Evolutionary conservation across 2,329 filamentous ascomycete genomes (phyloP).

Genomic region (Harringtonia aguacate): DNA sequence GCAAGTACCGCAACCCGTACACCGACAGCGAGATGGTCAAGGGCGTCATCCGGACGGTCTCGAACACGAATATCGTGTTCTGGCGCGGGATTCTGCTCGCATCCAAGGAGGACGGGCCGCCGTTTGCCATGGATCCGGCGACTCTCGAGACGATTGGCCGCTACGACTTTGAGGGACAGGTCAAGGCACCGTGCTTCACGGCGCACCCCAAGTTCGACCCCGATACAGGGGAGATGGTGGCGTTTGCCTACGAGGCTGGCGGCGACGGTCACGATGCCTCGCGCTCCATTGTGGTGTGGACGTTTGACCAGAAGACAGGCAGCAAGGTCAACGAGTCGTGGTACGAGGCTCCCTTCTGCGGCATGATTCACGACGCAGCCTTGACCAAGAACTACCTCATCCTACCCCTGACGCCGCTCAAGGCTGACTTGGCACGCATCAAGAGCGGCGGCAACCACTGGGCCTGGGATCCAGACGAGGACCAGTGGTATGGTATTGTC

Average conservation of each 20-base stretch:
- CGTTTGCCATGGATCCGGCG: conserved; percentile 37
- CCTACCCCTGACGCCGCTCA: conserved; percentile 35
- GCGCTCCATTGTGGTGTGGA: conserved; percentile 34
- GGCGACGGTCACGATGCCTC: conserved; percentile 30
- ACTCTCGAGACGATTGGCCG: conserved; percentile 38
- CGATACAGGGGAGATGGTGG: conserved; percentile 38
- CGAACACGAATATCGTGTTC: conserved; percentile 50
- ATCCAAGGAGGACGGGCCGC: conserved; percentile 42
- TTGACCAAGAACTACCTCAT: conserved; percentile 36
- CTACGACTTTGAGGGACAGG: conserved; percentile 41
- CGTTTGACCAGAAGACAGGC: conserved; percentile 28
- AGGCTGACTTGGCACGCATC: conserved; percentile 31
- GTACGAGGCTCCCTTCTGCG: conserved; percentile 38
- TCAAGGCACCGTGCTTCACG: conserved; percentile 34
- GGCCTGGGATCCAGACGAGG: conserved; percentile 41
- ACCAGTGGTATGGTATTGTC: conserved; percentile 44
- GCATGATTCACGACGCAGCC: conserved; percentile 42
- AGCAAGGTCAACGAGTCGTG: conserved; percentile 33
- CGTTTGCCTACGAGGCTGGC: conserved; percentile 38
- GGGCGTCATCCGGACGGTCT: conserved; percentile 43
- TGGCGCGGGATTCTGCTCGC: conserved; percentile 45
- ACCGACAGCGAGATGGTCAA: conserved; percentile 44
- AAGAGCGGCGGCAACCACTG: conserved; percentile 37
- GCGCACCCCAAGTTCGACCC: conserved; percentile 44
- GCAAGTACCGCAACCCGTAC: conserved; percentile 45